Conservation (phyloP, 2,329 filamentous ascomycete genomes). For the Aspergillus sergii region DNA sequence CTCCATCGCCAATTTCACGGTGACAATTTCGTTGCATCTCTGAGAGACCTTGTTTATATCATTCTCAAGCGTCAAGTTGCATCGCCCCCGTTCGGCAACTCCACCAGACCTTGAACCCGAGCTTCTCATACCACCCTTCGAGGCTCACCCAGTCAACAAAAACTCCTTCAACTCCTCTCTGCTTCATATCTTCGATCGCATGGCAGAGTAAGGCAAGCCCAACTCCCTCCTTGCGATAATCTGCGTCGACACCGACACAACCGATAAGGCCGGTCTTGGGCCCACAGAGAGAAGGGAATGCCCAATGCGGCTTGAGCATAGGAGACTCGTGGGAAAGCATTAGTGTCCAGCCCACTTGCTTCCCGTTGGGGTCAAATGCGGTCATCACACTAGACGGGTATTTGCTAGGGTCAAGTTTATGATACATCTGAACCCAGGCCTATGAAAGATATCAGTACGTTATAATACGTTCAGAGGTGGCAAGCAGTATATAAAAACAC, state of each 20-base stretch:
- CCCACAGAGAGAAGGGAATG: constrained; percentile 43
- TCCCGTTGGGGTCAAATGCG: constrained; percentile 40
- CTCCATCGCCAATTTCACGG: background rate
- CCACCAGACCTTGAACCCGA: constrained; percentile 45
- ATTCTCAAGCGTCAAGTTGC: background rate
- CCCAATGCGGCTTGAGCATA: constrained; percentile 39
- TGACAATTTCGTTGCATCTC: background rate
- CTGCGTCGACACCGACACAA: constrained; percentile 47
- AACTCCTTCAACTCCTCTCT: constrained; percentile 44
- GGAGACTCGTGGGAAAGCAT: constrained; percentile 42
- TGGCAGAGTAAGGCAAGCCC: constrained; percentile 47
- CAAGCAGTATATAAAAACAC: constrained; percentile 3
- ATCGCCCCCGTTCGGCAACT: constrained; percentile 42
- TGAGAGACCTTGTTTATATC: background rate
- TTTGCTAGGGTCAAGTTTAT: constrained; percentile 35
- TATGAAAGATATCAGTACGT: constrained; percentile 17
- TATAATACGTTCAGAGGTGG: background rate
- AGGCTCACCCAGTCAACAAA: constrained; percentile 50
- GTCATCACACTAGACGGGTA: constrained; percentile 47
- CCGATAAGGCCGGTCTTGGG: constrained; percentile 49
- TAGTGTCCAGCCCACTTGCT: constrained; percentile 50
- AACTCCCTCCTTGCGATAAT: constrained; percentile 42
- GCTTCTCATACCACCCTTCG: constrained; percentile 48
- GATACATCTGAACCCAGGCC: constrained; percentile 48
- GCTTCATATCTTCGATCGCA: constrained; percentile 48